These are phyloP conservation scores for Nannochloris sp. DNA, from an alignment of 139 green algal species.

Conservation along the genomic window DNA sequence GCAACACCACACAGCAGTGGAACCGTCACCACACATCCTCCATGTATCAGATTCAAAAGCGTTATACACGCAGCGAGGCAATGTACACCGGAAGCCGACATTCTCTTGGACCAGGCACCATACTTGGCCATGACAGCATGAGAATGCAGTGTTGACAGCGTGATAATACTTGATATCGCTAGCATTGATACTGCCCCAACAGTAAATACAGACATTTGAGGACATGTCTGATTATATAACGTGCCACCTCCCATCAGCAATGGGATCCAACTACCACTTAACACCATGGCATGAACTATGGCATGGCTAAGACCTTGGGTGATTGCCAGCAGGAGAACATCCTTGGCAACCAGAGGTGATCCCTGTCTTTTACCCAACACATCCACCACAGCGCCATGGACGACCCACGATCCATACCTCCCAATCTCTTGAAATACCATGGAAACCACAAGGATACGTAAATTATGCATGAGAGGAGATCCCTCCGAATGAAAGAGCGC, in stretches of 20 bases:
- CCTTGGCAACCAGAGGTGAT: conserved; percentile 6
- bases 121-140: conserved; percentile 19
- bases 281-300: conserved; percentile 27
- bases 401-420: conserved; percentile 16
- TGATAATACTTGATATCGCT: conserved; percentile 40
- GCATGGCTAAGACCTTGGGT: conserved; percentile 34
- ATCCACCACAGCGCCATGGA: conserved; percentile 29
- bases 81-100: conserved; percentile 4
- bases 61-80: conserved; percentile 21
- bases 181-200: conserved; percentile 31
- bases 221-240: conserved; percentile 23
- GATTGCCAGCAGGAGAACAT: conserved; percentile 29
- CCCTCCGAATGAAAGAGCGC: too few relatives aligned
- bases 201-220: conserved; percentile 24
- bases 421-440: conserved; percentile 33
- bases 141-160: conserved; percentile 35
- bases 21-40: conserved; percentile 22
- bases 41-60: conserved; percentile 18
- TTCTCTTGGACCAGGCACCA: neutral
- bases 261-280: conserved; percentile 31
- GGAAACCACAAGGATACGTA: conserved; percentile 20
- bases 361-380: conserved; percentile 11
- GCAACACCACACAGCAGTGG: conserved; percentile 15
- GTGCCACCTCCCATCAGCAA: conserved; percentile 23
- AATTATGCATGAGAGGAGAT: conserved; percentile 4